Evolutionary conservation across 1,284 basidiomycete species (phyloP).

Genomic region (Microbotryum intermedium): DNA sequence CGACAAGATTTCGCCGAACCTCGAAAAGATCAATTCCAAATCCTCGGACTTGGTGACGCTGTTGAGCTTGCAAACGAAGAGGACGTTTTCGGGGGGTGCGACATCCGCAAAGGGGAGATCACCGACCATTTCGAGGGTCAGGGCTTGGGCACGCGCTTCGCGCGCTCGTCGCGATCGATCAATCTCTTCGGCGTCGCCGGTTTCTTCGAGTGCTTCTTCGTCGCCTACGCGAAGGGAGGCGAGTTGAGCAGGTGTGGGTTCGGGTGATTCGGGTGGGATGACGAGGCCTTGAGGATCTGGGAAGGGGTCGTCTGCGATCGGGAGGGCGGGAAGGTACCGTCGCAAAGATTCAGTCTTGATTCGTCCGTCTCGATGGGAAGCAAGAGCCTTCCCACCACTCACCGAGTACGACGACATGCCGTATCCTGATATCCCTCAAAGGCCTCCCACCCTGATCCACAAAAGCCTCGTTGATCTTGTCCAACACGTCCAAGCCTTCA

Average conservation of each 20-base stretch:
- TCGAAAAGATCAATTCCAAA: constrained; percentile 90
- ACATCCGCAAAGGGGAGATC: constrained; percentile 97
- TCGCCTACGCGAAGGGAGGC: constrained; percentile 67
- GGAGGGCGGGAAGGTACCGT: not conserved
- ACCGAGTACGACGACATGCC: constrained; percentile 89
- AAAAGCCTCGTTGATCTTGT: constrained; percentile 86
- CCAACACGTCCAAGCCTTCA: constrained; percentile 84
- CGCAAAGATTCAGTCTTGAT: not conserved
- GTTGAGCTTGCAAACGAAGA: constrained; percentile 98
- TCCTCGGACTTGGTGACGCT: constrained; percentile 92
- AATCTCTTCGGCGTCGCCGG: constrained; percentile 55
- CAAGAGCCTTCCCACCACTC: constrained; percentile 34
- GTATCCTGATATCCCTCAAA: constrained; percentile 83
- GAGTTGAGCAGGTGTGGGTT: constrained; percentile 38
- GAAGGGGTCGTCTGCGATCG: constrained; percentile 78
- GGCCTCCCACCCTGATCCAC: constrained; percentile 81
- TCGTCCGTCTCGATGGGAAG: not conserved
- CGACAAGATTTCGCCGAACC: constrained; percentile 90
- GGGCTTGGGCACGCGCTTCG: constrained; percentile 81
- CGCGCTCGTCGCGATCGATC: constrained; percentile 69
- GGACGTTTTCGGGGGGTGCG: constrained; percentile 91
- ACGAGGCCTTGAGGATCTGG: constrained; percentile 69
- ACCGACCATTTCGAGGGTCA: constrained; percentile 98
- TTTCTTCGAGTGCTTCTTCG: constrained; percentile 56
- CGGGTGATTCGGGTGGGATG: constrained; percentile 66